Base-by-base conservation (phyloP, 179 eudicot genomes). In the Silene vulgaris region DNA sequence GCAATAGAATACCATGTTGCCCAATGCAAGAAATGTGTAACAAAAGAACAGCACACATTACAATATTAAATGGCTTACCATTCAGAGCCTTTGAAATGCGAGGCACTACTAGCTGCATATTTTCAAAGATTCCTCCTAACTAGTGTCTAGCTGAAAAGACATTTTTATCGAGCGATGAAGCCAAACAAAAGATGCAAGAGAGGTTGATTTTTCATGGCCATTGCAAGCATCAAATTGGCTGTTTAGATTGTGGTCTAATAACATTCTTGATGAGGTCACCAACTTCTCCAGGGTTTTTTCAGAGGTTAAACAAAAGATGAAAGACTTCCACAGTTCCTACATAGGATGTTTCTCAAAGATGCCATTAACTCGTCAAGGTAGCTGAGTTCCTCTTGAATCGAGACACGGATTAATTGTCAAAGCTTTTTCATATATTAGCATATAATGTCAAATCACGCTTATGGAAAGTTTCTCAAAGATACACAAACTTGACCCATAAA, bases 21-120 rank as follows among this genome's bases (percentile, higher is more conserved):
- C 73, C 8, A 69, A 32, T 68, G 72, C 35, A 68, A 69, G 35
- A 69, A 14, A 69, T 69, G 30, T 40, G 52, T 21, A 26, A 69
- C 23, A 69, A 23, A 19, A 43, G 32, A 9, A 69, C 11, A 5
- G 1, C 48, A 65, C 45, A 37, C 50, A 45, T 23, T 56, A 20
- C 48, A 21, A 4, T 26, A 69, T 66, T 16, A 35, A 7, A 66
- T 13, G 45, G 48, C 23, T 17, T 66, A 14, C 7, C 35, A 30
- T 32, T 52, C 50, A 35, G 26, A 17, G 17, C 21, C 71, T 67
- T 28, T 5, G 71, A 35, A 43, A 5, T 69, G 54, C 3, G 9
- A 45, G 29, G 17, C 28, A 68, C 26, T 68, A 4, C 17, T 13
- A 69, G 72, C 35, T 17, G 29, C 57, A 69, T 43, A 12, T 19